These are phyloP conservation scores for Lipomyces kockii DNA, from an alignment of 805 yeast genomes.

Conservation along the genomic window DNA sequence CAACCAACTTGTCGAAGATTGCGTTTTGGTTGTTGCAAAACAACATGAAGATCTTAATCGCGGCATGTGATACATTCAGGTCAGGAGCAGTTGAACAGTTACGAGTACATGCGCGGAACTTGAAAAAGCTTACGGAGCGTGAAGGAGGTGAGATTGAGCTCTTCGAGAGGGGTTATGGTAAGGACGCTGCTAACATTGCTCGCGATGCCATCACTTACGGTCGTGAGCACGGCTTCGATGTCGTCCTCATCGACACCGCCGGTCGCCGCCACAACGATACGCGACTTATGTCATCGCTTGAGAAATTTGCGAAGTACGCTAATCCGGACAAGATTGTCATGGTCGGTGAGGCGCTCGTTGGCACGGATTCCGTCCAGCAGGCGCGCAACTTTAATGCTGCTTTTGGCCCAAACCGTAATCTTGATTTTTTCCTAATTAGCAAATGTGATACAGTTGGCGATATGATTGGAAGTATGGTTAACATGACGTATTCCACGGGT, in stretches of 20 bases:
- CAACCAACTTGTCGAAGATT: slow-evolving; percentile 89
- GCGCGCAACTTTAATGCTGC: slow-evolving; percentile 92
- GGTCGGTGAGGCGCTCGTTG: slow-evolving; percentile 98
- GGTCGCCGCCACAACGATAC: slow-evolving; percentile 97
- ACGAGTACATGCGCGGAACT: slow-evolving; percentile 87
- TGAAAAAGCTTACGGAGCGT: slow-evolving; percentile 66
- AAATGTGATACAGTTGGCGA: slow-evolving; percentile 98
- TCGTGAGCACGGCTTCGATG: slow-evolving; percentile 68
- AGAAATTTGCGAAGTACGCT: slow-evolving; percentile 93
- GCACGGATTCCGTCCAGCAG: slow-evolving; percentile 95
- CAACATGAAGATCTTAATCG: slow-evolving; percentile 80
- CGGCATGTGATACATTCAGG: slow-evolving; percentile 97
- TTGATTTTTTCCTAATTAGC: slow-evolving; percentile 90
- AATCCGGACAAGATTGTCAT: slow-evolving; percentile 94
- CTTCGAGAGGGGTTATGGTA: slow-evolving; percentile 95
- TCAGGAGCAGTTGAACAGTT: slow-evolving; percentile 99
- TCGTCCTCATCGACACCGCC: slow-evolving; percentile 94
- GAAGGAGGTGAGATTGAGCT: slow-evolving; percentile 65
- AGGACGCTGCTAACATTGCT: slow-evolving; percentile 95
- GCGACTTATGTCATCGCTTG: slow-evolving; percentile 91
- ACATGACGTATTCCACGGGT: slow-evolving; percentile 94
- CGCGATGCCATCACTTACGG: slow-evolving; percentile 87
- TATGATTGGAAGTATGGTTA: slow-evolving; percentile 93
- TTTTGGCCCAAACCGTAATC: slow-evolving; percentile 77
- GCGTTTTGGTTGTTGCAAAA: slow-evolving; percentile 96